phyloP scores from a whole-genome alignment of 1,284 basidiomycete genomes.

The Cutaneotrichosporon sp. region DNA sequence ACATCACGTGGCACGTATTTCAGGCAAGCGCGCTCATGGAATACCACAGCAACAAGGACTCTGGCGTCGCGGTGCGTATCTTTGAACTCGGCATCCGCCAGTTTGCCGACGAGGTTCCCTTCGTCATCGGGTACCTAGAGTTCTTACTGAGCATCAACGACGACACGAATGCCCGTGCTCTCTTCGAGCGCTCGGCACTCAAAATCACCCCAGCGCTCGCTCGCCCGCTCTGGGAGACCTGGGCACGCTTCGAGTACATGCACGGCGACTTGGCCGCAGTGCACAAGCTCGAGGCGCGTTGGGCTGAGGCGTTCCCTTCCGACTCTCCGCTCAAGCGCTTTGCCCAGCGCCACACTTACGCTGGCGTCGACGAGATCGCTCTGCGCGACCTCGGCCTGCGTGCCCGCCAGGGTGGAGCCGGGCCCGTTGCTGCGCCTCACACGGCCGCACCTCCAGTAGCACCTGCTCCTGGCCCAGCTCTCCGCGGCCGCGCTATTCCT shows the following conservation, averaged over 20 bases:
- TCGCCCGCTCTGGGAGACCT: conserved; percentile 87
- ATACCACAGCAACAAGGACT: conserved; percentile 88
- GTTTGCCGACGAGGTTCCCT: conserved; percentile 80
- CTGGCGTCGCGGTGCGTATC: conserved; percentile 80
- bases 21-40: conserved; percentile 94
- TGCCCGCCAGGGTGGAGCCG: conserved; percentile 32
- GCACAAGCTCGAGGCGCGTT: conserved; percentile 82
- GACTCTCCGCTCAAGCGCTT: conserved; percentile 89
- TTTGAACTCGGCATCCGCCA: conserved; percentile 91
- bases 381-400: conserved; percentile 79
- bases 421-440: not conserved
- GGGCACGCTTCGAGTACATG: conserved; percentile 93
- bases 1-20: conserved; percentile 88
- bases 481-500: not conserved
- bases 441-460: not conserved
- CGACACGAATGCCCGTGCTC: conserved; percentile 89
- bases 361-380: conserved; percentile 83
- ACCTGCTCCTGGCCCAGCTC: not conserved
- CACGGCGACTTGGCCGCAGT: conserved; percentile 89
- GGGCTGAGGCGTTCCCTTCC: conserved; percentile 80
- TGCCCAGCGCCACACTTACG: conserved; percentile 83
- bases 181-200: conserved; percentile 77
- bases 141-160: conserved; percentile 96
- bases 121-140: conserved; percentile 81
- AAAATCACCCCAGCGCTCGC: conserved; percentile 75